Percentiles rank a stretch among this genome's conserved stretches.
These are phyloP conservation scores for Cladobotryum protrusum DNA, from an alignment of 2,329 filamentous ascomycete species.

Conservation along the genomic window DNA sequence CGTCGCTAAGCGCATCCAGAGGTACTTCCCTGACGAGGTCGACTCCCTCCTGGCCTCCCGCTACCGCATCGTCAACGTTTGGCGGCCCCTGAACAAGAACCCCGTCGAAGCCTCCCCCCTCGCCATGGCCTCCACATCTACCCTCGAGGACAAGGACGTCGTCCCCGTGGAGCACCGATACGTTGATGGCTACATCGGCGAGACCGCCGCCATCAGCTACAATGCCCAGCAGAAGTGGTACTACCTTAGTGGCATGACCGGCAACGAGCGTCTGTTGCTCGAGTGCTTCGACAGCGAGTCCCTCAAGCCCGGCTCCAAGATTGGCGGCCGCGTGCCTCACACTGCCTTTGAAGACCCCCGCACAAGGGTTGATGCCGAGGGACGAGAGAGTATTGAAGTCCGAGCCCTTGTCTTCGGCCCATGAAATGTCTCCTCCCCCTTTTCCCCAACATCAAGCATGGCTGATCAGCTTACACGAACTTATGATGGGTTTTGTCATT, in stretches of 20 bases:
- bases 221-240: conserved; percentile 64
- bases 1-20: conserved; percentile 58
- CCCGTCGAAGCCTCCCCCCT: conserved; percentile 63
- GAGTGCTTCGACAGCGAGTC: conserved; percentile 71
- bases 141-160: conserved; percentile 56
- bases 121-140: conserved; percentile 60
- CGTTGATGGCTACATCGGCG: conserved; percentile 54
- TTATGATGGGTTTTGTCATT: not conserved
- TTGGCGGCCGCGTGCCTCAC: conserved; percentile 59
- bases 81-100: conserved; percentile 57
- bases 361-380: conserved; percentile 61
- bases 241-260: conserved; percentile 73
- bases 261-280: conserved; percentile 65
- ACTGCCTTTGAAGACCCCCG: conserved; percentile 73
- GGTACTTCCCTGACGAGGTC: conserved; percentile 65
- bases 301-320: conserved; percentile 40
- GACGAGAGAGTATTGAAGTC: conserved; percentile 84
- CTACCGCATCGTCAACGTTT: conserved; percentile 83
- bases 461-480: not conserved
- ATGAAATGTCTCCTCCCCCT: conserved; percentile 18
- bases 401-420: conserved; percentile 75
- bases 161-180: conserved; percentile 71
- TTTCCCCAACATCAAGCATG: not conserved
- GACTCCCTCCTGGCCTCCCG: conserved; percentile 59
- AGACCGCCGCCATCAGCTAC: conserved; percentile 64